Evolutionary conservation across 345 rosid genomes (phyloP), one percentile per base, ranked within the genome.

Genomic region (Aegle marmelos): DNA sequence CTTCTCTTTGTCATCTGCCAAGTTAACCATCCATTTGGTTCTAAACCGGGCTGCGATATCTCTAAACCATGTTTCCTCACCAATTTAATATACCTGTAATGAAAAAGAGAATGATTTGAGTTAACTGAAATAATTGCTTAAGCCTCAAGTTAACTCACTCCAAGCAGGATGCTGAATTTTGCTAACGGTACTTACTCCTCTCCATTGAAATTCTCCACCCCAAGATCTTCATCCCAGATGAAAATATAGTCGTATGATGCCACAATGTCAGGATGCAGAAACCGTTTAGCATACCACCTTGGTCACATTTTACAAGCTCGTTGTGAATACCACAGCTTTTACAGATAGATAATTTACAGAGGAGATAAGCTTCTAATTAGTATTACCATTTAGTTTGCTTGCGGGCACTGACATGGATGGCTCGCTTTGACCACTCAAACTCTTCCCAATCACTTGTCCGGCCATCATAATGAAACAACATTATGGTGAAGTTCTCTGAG

Each of bases 211-310:
- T 94, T 76, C 62, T 94, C 97, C 72, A 94, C 83, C 17, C 99
- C 98, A 68, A 96, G 95, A 91, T 96, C 99, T 82, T 96, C 98
- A 50, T 96, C 99, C 99, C 98, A 96, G 53, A 96, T 79, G 72
- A 96, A 96, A 66, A 96, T 89, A 83, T 96, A 94, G 14, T 96
- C 99, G 79, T 92, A 96, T 10, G 94, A 82, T 9, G 95, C 88
- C 76, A 94, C 89, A 77, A 96, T 87, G 82, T 91, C 95, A 4
- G 99, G 99, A 83, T 94, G 99, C 73, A 96, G 89, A 87, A 96
- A 94, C n/a, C 99, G 91, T 82, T 96, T 96, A 14, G 95, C 95
- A 59, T 88, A 94, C 99, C 99, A 96, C 98, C 99, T 94, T 79
- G 63, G 66, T 0, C 45, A 67, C 79, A 76, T 54, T 74, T 74